Conservation (phyloP, 2,329 filamentous ascomycete species). For the Aplosporella prunicola region DNA sequence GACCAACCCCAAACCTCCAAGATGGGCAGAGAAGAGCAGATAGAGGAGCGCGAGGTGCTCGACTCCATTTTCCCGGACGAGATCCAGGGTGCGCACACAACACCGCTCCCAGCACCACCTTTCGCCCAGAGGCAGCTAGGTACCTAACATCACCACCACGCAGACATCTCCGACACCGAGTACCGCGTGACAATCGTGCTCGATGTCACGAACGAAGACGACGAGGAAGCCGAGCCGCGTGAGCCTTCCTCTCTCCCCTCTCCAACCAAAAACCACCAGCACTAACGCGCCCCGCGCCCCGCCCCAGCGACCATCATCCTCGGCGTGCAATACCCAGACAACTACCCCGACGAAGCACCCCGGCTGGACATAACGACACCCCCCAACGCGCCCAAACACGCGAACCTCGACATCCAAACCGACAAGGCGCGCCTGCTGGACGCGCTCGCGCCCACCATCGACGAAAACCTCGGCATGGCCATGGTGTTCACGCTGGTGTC, state of each 20-base stretch:
- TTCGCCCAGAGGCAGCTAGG: too few relatives aligned
- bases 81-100: conserved; percentile 68
- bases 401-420: conserved; percentile 66
- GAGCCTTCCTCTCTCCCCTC: conserved; percentile 12
- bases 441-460: conserved; percentile 62
- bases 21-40: conserved; percentile 68
- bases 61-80: conserved; percentile 98
- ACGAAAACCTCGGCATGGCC: conserved; percentile 92
- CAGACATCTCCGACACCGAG: conserved; percentile 83
- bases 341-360: conserved; percentile 82
- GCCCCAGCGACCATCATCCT: conserved; percentile 60
- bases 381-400: conserved; percentile 59
- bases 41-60: conserved; percentile 93
- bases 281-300: conserved; percentile 7
- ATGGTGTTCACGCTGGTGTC: conserved; percentile 93
- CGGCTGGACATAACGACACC: conserved; percentile 68
- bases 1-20: conserved; percentile 3
- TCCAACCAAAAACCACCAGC: neutral
- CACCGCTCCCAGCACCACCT: too few relatives aligned
- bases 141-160: too few relatives aligned
- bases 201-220: conserved; percentile 58
- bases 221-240: conserved; percentile 52
- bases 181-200: conserved; percentile 81
- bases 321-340: conserved; percentile 78
- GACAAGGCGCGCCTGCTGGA: conserved; percentile 69